phyloP scores from a whole-genome alignment of 441 rosid species.

The Jatropha multifida region DNA sequence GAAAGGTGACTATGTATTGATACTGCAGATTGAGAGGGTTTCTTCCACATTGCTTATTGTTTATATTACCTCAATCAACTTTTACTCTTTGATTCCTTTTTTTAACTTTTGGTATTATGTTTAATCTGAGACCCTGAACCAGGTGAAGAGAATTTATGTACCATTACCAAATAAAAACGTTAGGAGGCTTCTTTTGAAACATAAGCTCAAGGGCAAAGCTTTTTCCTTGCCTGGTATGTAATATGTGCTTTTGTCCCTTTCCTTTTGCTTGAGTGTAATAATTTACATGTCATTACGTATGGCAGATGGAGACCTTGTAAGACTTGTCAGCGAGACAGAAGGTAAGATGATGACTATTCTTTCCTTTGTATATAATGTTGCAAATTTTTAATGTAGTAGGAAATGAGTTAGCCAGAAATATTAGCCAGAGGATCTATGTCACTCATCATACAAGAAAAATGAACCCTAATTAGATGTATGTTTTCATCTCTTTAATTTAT shows the following conservation, averaged over 20 bases:
- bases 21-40: not conserved
- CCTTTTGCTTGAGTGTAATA: constrained; percentile 17
- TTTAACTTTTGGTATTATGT: constrained; percentile 15
- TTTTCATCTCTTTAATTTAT: constrained; percentile 11
- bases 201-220: constrained; percentile 73
- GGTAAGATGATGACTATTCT: constrained; percentile 38
- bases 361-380: not conserved
- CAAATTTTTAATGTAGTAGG: constrained; percentile 1
- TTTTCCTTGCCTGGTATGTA: constrained; percentile 69
- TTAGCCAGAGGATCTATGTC: not conserved
- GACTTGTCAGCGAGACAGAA: constrained; percentile 75
- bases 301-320: constrained; percentile 72
- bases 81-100: not conserved
- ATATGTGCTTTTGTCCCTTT: not conserved
- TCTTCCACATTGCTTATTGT: not conserved
- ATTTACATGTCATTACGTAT: constrained; percentile 17
- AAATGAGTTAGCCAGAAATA: not conserved
- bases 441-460: not conserved
- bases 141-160: constrained; percentile 92
- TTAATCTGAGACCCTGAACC: constrained; percentile 28
- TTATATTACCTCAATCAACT: not conserved
- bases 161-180: constrained; percentile 80
- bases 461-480: not conserved
- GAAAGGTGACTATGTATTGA: not conserved
- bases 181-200: constrained; percentile 66